These are phyloP conservation scores for Coprinellus aureogranulatus DNA, from an alignment of 768 basidiomycete species.

Conservation along the genomic window DNA sequence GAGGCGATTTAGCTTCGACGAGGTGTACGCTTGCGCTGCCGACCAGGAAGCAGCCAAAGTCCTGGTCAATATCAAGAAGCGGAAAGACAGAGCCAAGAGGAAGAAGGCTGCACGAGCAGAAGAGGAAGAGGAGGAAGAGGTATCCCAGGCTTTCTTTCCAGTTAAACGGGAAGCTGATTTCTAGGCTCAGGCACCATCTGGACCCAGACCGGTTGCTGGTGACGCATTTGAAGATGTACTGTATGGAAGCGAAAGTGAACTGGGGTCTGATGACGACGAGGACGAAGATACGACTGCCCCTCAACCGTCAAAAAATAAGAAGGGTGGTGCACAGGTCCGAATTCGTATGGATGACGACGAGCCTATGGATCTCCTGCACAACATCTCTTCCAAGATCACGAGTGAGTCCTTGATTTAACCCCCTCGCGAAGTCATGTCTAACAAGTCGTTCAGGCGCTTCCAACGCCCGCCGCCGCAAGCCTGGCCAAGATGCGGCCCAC, in stretches of 20 bases:
- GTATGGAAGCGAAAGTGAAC: constrained; percentile 93
- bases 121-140: constrained; percentile 52
- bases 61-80: constrained; percentile 89
- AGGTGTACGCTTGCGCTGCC: constrained; percentile 68
- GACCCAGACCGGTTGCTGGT: constrained; percentile 54
- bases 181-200: constrained; percentile 40
- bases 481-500: constrained; percentile 79
- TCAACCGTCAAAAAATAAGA: constrained; percentile 30
- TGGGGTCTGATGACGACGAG: constrained; percentile 63
- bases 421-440: no score
- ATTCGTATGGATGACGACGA: constrained; percentile 87
- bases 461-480: constrained; percentile 60
- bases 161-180: not conserved
- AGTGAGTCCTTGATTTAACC: constrained; percentile 50
- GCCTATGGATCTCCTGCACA: constrained; percentile 91
- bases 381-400: constrained; percentile 67
- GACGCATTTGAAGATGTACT: constrained; percentile 97
- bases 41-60: constrained; percentile 87
- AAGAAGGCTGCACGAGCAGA: constrained; percentile 68
- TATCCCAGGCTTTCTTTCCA: constrained; percentile 8
- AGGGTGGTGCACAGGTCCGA: constrained; percentile 31
- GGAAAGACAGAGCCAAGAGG: constrained; percentile 89
- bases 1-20: constrained; percentile 84
- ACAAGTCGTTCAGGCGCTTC: constrained; percentile 33
- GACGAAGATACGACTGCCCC: constrained; percentile 44